These are phyloP conservation scores for Chenopodium album DNA, from an alignment of 148 eudicot species.

Conservation along the genomic window DNA sequence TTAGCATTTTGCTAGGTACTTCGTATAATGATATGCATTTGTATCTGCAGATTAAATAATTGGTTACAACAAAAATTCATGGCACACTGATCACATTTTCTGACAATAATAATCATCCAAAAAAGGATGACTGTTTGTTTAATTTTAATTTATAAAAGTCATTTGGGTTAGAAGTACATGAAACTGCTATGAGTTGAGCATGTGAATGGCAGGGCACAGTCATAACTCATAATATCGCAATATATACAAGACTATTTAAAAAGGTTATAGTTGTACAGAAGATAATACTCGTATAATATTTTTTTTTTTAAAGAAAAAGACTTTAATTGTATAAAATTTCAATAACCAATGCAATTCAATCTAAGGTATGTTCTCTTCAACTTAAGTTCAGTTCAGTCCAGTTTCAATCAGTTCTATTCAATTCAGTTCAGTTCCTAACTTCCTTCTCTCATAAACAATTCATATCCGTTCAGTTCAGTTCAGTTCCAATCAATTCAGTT, in stretches of 20 bases:
- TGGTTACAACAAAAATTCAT: not conserved
- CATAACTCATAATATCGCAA: not conserved
- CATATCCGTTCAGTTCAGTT: no score
- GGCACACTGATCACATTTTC: constrained; percentile 15
- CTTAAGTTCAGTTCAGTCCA: no score
- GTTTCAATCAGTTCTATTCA: no score
- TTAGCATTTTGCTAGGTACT: not conserved
- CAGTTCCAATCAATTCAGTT: no score
- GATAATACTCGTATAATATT: no score
- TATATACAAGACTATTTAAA: not conserved
- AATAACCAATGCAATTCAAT: no score
- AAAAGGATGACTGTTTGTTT: not conserved
- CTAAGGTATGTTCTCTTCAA: no score
- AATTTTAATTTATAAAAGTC: not conserved
- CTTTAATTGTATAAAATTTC: no score
- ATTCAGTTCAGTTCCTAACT: no score
- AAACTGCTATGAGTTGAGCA: not conserved
- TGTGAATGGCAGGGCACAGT: constrained; percentile 7
- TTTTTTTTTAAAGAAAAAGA: no score
- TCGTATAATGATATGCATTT: not conserved
- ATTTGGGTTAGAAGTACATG: not conserved
- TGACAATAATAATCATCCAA: constrained; percentile 3
- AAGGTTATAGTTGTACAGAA: no score
- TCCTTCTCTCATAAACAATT: no score
- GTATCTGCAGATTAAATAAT: not conserved